Evolutionary conservation across 2,329 filamentous ascomycete species (phyloP), one percentile per base, ranked within the genome.

Genomic region (Nigrospora sphaerica): DNA sequence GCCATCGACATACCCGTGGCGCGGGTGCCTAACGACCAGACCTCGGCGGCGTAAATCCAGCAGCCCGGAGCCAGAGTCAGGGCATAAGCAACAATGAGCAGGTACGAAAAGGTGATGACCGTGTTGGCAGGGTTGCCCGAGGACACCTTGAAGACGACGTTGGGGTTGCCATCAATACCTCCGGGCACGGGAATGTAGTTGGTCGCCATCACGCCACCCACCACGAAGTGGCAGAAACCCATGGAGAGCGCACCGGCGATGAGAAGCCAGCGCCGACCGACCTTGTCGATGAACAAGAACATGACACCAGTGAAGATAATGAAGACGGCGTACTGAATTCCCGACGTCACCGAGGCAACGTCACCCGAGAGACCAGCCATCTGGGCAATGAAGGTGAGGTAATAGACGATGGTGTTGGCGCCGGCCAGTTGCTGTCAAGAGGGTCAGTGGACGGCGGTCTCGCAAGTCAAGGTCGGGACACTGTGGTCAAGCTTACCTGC

Each of bases 21-120:
- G 32, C 80, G 73, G 0, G 77, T 80, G 49, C 78, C 76, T 3
- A 83, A 68, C 0, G 77, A 79, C 74, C 77, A 83, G 3, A 83
- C 75, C 61, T 86, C 82, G 14, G 79, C 77, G 0, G 78, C 76
- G 54, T 86, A 85, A 39, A 84, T 74, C 81, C 81, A 85, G 45
- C 74, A 78, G 3, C 82, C 76, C 1, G 80, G 80, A 0, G 79
- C 81, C 16, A 81, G 71, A 0, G 80, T 84, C n/a, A 83, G 66
- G 1, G 78, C 75, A 57, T 85, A 85, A 51, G 81, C 69, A 53
- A 83, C 72, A 55, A 83, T 78, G 48, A 85, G 72, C 14, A 85
- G 69, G 58, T 83, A 85, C 42, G 74, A 80, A 55, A 84, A 83
- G 17, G 78, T 77, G 51, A 85, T 85, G 46, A 86, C 77, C 2